Evolutionary conservation across 1,284 basidiomycete genomes (phyloP), one percentile per base, ranked within the genome.

Genomic region (Ustilago crameri): DNA sequence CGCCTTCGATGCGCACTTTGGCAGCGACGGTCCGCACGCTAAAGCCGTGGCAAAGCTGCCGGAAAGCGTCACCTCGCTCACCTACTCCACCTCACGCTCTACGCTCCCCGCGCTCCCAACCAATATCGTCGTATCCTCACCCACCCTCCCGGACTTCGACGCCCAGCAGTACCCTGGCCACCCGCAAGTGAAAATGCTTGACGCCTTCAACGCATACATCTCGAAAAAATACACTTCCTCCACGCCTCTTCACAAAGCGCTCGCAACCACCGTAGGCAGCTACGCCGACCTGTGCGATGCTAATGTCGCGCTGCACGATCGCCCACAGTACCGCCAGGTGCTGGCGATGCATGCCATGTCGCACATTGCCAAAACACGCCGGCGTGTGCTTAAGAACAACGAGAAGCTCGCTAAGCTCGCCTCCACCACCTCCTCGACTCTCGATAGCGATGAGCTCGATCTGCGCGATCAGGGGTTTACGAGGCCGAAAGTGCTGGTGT

Each of bases 381-480:
- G 91, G 14, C 87, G 89, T 9, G 88, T 98, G n/a, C 87, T 97
- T 17, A 95, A 95, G 82, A 96, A 95, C 84, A 98, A 97, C 80
- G 93, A 97, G 75, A 89, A 90, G 45, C 87, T 98, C 14, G 87
- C 82, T 8, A 76, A 79, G 35, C 65, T 76, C 23, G 67, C 79
- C 18, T 48, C 67, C 15, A 85, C 86, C 60, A 84, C 86, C 35
- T 81, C 86, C 8, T n/a, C n/a, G n/a, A 84, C 85, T 34, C 50
- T 50, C 8, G 54, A 61, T 27, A 52, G 56, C 20, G 56, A 69
- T 30, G 55, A 79, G 43, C 49, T 51, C 51, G 74, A 78, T n/a
- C 55, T 80, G 23, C 76, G 93, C 84, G 95, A 98, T 82, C 95
- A 98, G 87, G 95, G 95, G 22, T 98, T 98, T 85, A 97, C 95